phyloP scores from a whole-genome alignment of 2,329 filamentous ascomycete genomes.

The Colletotrichum liriopes region DNA sequence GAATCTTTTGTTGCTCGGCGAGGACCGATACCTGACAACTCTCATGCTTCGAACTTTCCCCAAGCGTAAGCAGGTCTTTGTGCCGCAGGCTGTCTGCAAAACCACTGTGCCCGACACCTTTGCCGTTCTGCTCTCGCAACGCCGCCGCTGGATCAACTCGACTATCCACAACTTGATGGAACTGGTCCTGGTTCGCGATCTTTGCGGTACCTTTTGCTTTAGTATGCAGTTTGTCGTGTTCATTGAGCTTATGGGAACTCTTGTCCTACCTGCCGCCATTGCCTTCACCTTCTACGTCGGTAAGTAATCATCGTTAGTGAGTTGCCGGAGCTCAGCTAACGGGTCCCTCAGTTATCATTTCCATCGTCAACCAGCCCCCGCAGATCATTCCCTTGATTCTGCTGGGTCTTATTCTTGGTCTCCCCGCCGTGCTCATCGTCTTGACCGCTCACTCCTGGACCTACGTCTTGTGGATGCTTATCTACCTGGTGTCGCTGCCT shows the following conservation, averaged over 20 bases:
- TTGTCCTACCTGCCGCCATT: conserved; percentile 96
- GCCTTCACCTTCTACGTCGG: conserved; percentile 96
- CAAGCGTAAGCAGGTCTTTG: conserved; percentile 98
- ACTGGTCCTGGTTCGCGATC: conserved; percentile 92
- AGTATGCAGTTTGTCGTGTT: conserved; percentile 99
- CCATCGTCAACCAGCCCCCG: conserved; percentile 82
- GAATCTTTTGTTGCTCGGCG: conserved; percentile 91
- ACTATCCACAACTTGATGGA: conserved; percentile 99
- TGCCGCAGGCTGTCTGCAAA: conserved; percentile 98
- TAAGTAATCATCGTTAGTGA: conserved; percentile 64
- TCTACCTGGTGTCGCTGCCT: conserved; percentile 93
- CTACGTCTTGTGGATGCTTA: conserved; percentile 96
- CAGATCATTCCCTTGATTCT: conserved; percentile 94
- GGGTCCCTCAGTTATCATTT: conserved; percentile 78
- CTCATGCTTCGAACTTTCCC: conserved; percentile 99
- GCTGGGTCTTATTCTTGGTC: conserved; percentile 90
- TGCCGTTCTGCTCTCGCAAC: conserved; percentile 91
- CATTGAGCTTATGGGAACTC: conserved; percentile 93
- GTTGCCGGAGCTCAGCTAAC: conserved; percentile 19
- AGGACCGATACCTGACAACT: conserved; percentile 95
- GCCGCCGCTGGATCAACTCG: conserved; percentile 99
- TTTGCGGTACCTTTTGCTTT: conserved; percentile 99
- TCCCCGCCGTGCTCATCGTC: conserved; percentile 92
- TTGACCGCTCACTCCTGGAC: conserved; percentile 93
- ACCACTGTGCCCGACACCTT: conserved; percentile 96